Percentiles rank a stretch among this genome's conserved stretches.
Evolutionary conservation across 208 protist genomes (phyloP).

Genomic region (Willaertia magna): DNA sequence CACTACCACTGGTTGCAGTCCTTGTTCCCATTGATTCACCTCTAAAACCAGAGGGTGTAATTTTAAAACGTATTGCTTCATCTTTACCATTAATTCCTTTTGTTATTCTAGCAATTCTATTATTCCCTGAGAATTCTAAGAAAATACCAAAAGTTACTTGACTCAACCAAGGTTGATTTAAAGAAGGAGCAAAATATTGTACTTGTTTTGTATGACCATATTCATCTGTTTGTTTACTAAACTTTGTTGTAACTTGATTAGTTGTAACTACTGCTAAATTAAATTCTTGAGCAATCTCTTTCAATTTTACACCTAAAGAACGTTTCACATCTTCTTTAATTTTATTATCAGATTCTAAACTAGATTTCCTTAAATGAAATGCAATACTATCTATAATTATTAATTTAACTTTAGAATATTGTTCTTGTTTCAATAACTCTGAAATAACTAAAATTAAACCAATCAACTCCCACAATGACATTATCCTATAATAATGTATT

Average conservation of each 20-base stretch:
- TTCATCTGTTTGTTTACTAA: neutral
- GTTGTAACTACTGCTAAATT: constrained; percentile 50
- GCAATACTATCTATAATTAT: constrained; percentile 70
- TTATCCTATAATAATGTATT: constrained; percentile 52
- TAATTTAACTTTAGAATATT: constrained; percentile 32
- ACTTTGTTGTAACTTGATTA: constrained; percentile 64
- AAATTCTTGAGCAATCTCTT: constrained; percentile 31
- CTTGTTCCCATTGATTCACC: neutral
- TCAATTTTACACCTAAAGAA: constrained; percentile 43
- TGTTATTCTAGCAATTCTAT: neutral
- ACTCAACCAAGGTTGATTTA: neutral
- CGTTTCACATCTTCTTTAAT: constrained; percentile 44
- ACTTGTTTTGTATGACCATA: neutral
- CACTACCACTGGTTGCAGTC: too few species aligned
- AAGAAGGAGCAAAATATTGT: neutral
- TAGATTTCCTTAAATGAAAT: constrained; percentile 46
- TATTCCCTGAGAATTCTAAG: neutral
- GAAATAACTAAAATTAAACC: constrained; percentile 45
- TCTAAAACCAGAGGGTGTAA: neutral
- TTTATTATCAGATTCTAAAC: neutral
- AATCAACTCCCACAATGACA: constrained; percentile 42
- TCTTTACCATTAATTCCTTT: neutral
- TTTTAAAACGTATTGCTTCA: neutral
- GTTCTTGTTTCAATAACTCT: constrained; percentile 9
- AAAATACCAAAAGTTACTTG: neutral